Evolutionary conservation across 2,329 filamentous ascomycete species (phyloP).

Genomic region (Alternaria gaisen): DNA sequence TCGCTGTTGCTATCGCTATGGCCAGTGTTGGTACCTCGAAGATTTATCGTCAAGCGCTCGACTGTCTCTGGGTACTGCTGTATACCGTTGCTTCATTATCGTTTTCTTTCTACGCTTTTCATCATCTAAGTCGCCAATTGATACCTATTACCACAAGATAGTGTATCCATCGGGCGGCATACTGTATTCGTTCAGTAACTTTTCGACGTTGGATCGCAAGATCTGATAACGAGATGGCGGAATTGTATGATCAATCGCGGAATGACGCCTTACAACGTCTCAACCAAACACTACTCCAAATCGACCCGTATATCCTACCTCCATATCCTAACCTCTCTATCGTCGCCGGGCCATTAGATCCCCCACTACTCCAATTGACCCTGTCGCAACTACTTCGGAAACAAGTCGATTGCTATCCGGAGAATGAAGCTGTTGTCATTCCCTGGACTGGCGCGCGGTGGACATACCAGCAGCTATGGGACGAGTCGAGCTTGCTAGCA

Average conservation of each 20-base stretch:
- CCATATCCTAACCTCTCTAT: conserved; percentile 61
- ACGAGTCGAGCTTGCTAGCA: conserved; percentile 52
- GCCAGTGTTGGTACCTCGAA: conserved; percentile 18
- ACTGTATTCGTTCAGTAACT: background rate
- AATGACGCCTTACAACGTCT: conserved; percentile 45
- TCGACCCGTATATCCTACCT: conserved; percentile 50
- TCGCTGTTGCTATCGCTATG: conserved; percentile 18
- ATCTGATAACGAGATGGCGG: conserved; percentile 28
- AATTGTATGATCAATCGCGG: conserved; percentile 38
- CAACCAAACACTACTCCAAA: conserved; percentile 50
- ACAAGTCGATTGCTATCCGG: conserved; percentile 71
- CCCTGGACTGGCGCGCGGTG: conserved; percentile 79
- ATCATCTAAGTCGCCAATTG: conserved; percentile 22
- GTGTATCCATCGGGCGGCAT: background rate
- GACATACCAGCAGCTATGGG: conserved; percentile 63
- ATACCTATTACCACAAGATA: conserved; percentile 19
- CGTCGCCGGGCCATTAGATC: conserved; percentile 73
- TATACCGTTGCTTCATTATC: conserved; percentile 32
- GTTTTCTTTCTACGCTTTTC: conserved; percentile 21
- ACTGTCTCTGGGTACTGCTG: conserved; percentile 29
- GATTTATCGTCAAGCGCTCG: conserved; percentile 19
- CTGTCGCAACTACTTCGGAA: conserved; percentile 76
- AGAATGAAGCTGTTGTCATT: conserved; percentile 74
- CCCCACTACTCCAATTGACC: conserved; percentile 74
- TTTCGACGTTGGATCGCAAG: background rate